These are phyloP conservation scores for Penicillium steckii DNA, from an alignment of 495 filamentous ascomycete species.

Conservation along the genomic window DNA sequence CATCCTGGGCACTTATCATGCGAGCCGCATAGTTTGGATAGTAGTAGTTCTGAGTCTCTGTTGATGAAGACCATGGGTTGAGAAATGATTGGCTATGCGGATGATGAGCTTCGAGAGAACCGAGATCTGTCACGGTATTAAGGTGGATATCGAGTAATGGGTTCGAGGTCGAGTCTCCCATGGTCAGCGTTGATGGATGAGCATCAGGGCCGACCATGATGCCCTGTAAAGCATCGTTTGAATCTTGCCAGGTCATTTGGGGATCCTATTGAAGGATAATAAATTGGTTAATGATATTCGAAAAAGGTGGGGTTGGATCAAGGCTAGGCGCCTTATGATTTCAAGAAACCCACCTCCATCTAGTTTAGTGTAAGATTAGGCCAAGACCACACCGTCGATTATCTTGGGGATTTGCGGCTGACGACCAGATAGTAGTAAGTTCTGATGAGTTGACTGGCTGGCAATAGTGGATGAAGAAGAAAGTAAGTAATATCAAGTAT, in stretches of 20 bases:
- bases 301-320: neutral
- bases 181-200: neutral
- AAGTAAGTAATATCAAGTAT: too few relatives aligned
- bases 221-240: conserved; percentile 36
- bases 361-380: neutral
- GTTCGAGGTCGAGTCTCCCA: conserved; percentile 17
- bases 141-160: conserved; percentile 35
- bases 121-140: conserved; percentile 17
- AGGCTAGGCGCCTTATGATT: too few relatives aligned
- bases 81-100: conserved; percentile 21
- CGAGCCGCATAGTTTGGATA: conserved; percentile 25
- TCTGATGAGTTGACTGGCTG: neutral
- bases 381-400: neutral
- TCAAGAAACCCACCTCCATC: too few relatives aligned
- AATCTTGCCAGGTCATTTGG: conserved; percentile 27
- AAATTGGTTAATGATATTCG: neutral
- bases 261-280: conserved; percentile 1
- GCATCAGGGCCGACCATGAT: conserved; percentile 28
- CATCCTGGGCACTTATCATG: conserved; percentile 31
- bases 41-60: conserved; percentile 18
- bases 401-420: too few relatives aligned
- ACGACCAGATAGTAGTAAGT: neutral
- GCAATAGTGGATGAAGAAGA: too few relatives aligned
- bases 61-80: conserved; percentile 22
- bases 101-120: conserved; percentile 12